Base-by-base conservation (phyloP, 1,284 basidiomycete genomes). In the Ganoderma meredithae region DNA sequence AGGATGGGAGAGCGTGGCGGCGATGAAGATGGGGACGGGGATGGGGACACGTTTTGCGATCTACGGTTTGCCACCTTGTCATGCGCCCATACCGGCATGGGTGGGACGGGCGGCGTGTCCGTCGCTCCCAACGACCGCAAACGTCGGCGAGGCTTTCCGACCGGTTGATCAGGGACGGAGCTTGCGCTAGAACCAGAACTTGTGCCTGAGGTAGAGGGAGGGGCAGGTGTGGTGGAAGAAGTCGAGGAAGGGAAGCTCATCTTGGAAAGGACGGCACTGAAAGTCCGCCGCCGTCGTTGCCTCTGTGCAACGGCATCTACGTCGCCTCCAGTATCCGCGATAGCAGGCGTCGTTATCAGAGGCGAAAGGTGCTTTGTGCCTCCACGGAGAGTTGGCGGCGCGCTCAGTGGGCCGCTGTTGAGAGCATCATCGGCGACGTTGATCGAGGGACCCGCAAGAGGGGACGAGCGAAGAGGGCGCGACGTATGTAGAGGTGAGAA, bases 401-500 rank as follows among this genome's bases (percentile, higher is more conserved):
- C 64, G 47, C 69, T 70, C 13, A 63, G 44, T 9, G 60, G 43
- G 17, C 52, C 68, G 15, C 53, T 12, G 19, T 25, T 41, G 53
- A 71, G 65, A 6, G 69, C 69, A 27, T 69, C 75, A 41, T 75
- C 75, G 27, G 70, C 56, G 60, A 73, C 67, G 1, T 75, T 76
- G 55, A 78, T 71, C 5, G 75, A 75, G 17, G 77, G 76, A 0
- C 77, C 77, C 2, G 77, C 77, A 36, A 78, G 74, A 0, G 77
- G 77, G 22, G 77, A 78, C 5, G 76, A 77, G 52, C 76, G 75
- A 10, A 73, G 66, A 2, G 76, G 76, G 13, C 76, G 74, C 4
- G 71, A 65, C 19, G 66, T 62, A 33, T 69, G 72, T 25, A 70
- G 49, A 13, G 71, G 69, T 4, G 74, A 64, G 7, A 74, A 62